Conservation (phyloP, 768 basidiomycete genomes). For the Crepidotus variabilis region DNA sequence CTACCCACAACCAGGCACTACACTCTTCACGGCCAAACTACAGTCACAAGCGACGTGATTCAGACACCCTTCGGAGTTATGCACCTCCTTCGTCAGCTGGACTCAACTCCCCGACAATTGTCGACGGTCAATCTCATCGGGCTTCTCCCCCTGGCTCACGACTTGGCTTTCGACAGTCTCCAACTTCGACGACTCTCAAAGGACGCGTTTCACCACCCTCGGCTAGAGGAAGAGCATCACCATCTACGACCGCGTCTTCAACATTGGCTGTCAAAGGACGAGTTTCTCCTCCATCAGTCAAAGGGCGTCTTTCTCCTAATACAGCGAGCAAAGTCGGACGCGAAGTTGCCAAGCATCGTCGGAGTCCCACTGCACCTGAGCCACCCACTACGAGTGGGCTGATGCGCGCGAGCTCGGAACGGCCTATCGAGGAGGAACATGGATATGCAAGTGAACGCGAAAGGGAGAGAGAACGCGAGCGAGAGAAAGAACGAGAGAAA, state of each 20-base stretch:
- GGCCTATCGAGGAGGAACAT: conserved; percentile 30
- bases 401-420: conserved; percentile 19
- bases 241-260: conserved; percentile 20
- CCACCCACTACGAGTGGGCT: conserved; percentile 39
- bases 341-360: conserved; percentile 45
- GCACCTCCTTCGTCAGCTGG: conserved; percentile 28
- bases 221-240: conserved; percentile 29
- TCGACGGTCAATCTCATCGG: conserved; percentile 29
- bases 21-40: conserved; percentile 25
- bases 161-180: conserved; percentile 20
- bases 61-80: conserved; percentile 62
- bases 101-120: conserved; percentile 51
- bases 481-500: conserved; percentile 14
- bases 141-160: conserved; percentile 15
- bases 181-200: conserved; percentile 16
- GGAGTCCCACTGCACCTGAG: conserved; percentile 72
- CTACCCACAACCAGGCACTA: conserved; percentile 22
- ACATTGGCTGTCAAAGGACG: conserved; percentile 19
- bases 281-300: conserved; percentile 17
- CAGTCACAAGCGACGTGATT: conserved; percentile 66
- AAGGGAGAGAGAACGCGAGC: conserved; percentile 28
- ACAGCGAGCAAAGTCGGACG: conserved; percentile 22
- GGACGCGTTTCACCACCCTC: conserved; percentile 24
- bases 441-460: conserved; percentile 27
- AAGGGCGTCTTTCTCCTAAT: conserved; percentile 27